These are phyloP conservation scores for Cladosporium sp. DNA, from an alignment of 2,329 filamentous ascomycete species.

Conservation along the genomic window DNA sequence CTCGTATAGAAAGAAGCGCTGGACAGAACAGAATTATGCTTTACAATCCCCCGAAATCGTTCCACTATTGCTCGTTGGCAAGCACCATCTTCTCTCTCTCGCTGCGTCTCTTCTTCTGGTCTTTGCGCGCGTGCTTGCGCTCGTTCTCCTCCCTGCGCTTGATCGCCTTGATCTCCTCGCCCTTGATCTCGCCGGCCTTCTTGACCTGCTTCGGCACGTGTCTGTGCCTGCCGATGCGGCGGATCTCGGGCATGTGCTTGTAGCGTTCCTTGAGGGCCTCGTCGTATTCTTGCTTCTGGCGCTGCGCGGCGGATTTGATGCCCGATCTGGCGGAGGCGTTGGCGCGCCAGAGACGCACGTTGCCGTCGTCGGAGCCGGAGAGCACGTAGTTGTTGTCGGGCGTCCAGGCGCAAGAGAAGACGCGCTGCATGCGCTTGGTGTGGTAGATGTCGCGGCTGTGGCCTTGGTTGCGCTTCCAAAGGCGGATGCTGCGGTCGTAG, in stretches of 20 bases:
- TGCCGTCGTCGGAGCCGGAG: slow-evolving; percentile 90
- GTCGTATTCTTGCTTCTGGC: slow-evolving; percentile 90
- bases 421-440: slow-evolving; percentile 96
- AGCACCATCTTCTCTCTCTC: slow-evolving; percentile 94
- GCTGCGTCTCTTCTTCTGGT: slow-evolving; percentile 68
- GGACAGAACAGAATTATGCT: not conserved
- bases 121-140: slow-evolving; percentile 84
- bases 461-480: slow-evolving; percentile 79
- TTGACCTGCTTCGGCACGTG: slow-evolving; percentile 91
- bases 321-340: slow-evolving; percentile 81
- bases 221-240: slow-evolving; percentile 83
- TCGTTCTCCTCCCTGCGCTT: slow-evolving; percentile 94
- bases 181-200: slow-evolving; percentile 95
- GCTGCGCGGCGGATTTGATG: slow-evolving; percentile 79
- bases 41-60: not conserved
- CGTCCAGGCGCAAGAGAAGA: slow-evolving; percentile 81
- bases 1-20: slow-evolving; percentile 1
- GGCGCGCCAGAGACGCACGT: slow-evolving; percentile 84
- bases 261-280: slow-evolving; percentile 79
- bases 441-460: slow-evolving; percentile 93
- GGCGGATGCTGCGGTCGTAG: slow-evolving; percentile 81
- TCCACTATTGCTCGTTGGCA: slow-evolving; percentile 58
- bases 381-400: slow-evolving; percentile 88
- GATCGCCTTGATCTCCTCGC: slow-evolving; percentile 79
- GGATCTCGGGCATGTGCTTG: slow-evolving; percentile 94